Evolutionary conservation across 2,329 filamentous ascomycete species (phyloP).

Genomic region (Anthostomella pinea): DNA sequence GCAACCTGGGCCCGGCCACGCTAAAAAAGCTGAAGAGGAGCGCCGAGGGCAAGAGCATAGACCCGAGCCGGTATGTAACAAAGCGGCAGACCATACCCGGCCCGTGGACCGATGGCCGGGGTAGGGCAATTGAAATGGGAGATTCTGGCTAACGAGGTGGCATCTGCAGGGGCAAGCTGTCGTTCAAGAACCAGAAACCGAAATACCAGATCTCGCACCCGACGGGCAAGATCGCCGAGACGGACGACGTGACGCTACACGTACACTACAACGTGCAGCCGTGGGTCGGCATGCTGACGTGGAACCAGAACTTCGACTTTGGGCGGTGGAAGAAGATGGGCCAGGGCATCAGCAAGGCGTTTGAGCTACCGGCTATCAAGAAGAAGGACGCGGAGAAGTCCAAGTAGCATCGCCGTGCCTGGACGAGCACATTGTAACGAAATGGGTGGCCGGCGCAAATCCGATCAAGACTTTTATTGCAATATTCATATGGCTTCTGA

Average conservation of each 20-base stretch:
- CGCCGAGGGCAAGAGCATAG: slow-evolving; percentile 57
- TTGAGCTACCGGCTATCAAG: slow-evolving; percentile 66
- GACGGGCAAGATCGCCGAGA: slow-evolving; percentile 70
- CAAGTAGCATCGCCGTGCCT: no score
- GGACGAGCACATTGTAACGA: no score
- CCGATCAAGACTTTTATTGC: no score
- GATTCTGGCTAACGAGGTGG: slow-evolving; percentile 5
- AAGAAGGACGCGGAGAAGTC: slow-evolving; percentile 46
- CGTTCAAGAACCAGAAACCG: slow-evolving; percentile 78
- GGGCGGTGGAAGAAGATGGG: slow-evolving; percentile 64
- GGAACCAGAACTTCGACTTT: slow-evolving; percentile 62
- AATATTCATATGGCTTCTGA: no score
- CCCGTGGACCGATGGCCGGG: not conserved
- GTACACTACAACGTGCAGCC: slow-evolving; percentile 97
- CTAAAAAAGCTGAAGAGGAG: slow-evolving; percentile 62
- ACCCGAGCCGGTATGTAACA: slow-evolving; percentile 50
- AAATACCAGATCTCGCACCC: slow-evolving; percentile 98
- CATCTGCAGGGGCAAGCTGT: slow-evolving; percentile 62
- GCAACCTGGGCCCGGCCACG: slow-evolving; percentile 57
- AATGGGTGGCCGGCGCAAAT: no score
- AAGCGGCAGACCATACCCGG: not conserved
- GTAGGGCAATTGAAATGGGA: not conserved
- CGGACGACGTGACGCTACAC: slow-evolving; percentile 71
- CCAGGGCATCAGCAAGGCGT: slow-evolving; percentile 62
- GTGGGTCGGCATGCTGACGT: slow-evolving; percentile 86